Conservation (phyloP, 2,329 filamentous ascomycete genomes). For the Epichloe amarillans region DNA sequence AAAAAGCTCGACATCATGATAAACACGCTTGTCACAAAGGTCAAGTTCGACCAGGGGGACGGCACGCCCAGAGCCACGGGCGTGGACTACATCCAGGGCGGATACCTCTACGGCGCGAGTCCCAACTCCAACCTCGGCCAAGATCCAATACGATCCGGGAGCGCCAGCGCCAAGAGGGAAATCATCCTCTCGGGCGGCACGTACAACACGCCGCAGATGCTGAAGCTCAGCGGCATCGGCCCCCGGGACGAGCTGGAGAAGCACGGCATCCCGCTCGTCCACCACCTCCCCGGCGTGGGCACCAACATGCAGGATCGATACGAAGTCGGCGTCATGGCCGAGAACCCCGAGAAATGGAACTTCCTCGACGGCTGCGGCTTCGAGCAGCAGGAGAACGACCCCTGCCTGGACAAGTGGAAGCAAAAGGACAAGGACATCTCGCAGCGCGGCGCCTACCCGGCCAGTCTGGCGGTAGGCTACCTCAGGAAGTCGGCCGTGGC, state of each 20-base stretch:
- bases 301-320: constrained; percentile 29
- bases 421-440: not conserved
- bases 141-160: not conserved
- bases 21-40: too few relatives aligned
- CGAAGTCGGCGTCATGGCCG: constrained; percentile 11
- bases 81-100: too few relatives aligned
- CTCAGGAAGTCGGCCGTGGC: not conserved
- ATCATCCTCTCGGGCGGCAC: constrained; percentile 35
- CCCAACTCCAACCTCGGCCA: constrained; percentile 17
- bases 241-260: constrained; percentile 22
- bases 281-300: constrained; percentile 49
- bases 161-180: constrained; percentile 24
- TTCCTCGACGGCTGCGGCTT: constrained; percentile 15
- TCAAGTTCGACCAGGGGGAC: too few relatives aligned
- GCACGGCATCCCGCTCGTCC: constrained; percentile 35
- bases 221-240: constrained; percentile 33
- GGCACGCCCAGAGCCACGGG: too few relatives aligned
- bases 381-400: constrained; percentile 14
- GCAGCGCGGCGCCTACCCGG: not conserved
- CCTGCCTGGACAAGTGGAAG: constrained; percentile 21
- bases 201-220: constrained; percentile 31
- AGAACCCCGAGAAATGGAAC: constrained; percentile 6
- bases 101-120: too few relatives aligned
- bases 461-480: not conserved
- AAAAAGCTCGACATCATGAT: too few relatives aligned